Evolutionary conservation across 2,329 filamentous ascomycete species (phyloP), one percentile per base, ranked within the genome.

Genomic region (Cercospora sp.): DNA sequence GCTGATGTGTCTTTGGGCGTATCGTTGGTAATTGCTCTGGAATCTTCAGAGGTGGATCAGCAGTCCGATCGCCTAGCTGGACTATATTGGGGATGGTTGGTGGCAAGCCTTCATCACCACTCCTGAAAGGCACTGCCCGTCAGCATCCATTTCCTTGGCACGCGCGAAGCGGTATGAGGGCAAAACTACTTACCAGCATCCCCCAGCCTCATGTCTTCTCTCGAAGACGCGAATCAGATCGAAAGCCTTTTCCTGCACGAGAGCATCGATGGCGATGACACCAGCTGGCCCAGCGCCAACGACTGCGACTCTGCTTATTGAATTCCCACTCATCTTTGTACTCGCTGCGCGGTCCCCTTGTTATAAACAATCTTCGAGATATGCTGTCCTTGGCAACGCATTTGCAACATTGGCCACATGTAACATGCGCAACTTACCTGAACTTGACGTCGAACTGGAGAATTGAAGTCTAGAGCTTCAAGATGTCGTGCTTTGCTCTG

Each of bases 171-270:
- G 16, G 9, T 5, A 3, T n/a, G 28, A 31, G 13, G 2, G 23
- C 5, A 18, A 5, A 4, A 36, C 12, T n/a, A 13, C 63, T 26
- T 75, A 89, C 88, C 87, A 90, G 64, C 85, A 88, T 18, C 88
- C 88, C 61, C 87, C 88, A 1, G 86, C 80, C 13, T 81, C 82
- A 68, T 87, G 85, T 61, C 87, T 83, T 30, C 87, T 80, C 74
- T 90, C 88, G 74, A 90, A 90, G 0, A 90, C 86, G 28, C 64
- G 51, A 4, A 66, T 33, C 9, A 61, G 39, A 57, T 62, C 48
- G 64, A 66, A 66, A 33, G 64, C 48, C 20, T 66, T 53, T 36
- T 66, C 64, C 28, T 42, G 39, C 9, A 55, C 20, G 20, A 66
- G 28, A 30, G 64, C 64, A 61, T 66, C 58, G 26, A 66, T 62